Percentiles rank a stretch among this genome's conserved stretches.
Conservation (phyloP, 768 basidiomycete species). For the Termitomyces sp. region DNA sequence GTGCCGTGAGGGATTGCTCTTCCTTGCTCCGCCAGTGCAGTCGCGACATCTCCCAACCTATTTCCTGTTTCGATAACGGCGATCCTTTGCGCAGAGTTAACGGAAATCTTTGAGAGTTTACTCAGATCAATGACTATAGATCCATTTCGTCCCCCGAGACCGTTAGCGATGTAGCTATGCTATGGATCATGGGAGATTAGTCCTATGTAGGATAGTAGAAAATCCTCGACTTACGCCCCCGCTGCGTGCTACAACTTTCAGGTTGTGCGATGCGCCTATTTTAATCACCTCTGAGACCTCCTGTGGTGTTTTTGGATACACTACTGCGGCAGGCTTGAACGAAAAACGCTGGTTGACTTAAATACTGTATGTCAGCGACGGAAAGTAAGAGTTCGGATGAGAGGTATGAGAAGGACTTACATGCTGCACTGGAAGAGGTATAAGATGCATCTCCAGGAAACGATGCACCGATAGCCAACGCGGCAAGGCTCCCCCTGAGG, state of each 20-base stretch:
- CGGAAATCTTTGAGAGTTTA: conserved; percentile 37
- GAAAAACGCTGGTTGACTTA: conserved; percentile 41
- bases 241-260: conserved; percentile 41
- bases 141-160: conserved; percentile 19
- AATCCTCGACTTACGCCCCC: conserved; percentile 36
- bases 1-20: conserved; percentile 53
- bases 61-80: conserved; percentile 45
- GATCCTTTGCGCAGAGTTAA: conserved; percentile 33
- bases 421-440: conserved; percentile 18
- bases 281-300: conserved; percentile 38
- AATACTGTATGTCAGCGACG: background rate
- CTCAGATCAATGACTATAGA: conserved; percentile 46
- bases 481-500: conserved; percentile 11
- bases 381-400: background rate
- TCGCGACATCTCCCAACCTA: conserved; percentile 45
- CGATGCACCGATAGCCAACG: conserved; percentile 15
- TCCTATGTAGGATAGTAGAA: no score
- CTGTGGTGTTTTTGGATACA: conserved; percentile 32
- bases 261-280: conserved; percentile 29
- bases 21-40: conserved; percentile 35
- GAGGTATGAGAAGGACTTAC: conserved; percentile 7
- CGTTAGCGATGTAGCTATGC: conserved; percentile 6
- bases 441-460: conserved; percentile 23
- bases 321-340: conserved; percentile 36
- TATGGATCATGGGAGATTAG: background rate